These are phyloP conservation scores for Hypoxylon sp. DNA, from an alignment of 2,329 filamentous ascomycete genomes.

Conservation along the genomic window DNA sequence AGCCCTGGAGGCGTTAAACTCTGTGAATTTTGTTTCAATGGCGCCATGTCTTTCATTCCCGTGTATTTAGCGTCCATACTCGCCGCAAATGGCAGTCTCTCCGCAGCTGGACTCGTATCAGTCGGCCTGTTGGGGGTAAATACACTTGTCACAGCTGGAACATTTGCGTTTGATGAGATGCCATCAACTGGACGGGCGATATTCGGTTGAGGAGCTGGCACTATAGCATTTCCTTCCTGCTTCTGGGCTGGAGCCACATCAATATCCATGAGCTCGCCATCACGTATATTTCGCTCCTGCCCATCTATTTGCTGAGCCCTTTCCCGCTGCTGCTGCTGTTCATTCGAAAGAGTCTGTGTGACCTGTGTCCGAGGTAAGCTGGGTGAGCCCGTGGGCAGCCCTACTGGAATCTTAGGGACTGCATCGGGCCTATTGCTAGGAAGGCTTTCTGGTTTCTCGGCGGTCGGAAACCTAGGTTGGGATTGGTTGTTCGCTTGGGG, in stretches of 20 bases:
- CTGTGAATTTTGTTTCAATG: conserved; percentile 45
- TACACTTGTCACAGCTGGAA: conserved; percentile 81
- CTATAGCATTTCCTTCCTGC: conserved; percentile 48
- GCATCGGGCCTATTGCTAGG: conserved; percentile 23
- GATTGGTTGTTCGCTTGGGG: conserved; percentile 25
- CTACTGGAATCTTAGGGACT: conserved; percentile 6
- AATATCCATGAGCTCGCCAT: conserved; percentile 37
- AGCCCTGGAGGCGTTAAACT: conserved; percentile 33
- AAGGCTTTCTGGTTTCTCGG: conserved; percentile 11
- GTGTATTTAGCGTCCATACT: conserved; percentile 56
- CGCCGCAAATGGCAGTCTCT: conserved; percentile 70
- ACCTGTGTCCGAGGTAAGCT: conserved; percentile 15
- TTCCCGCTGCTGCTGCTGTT: conserved; percentile 22
- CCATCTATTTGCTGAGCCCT: conserved; percentile 14
- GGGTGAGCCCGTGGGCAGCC: conserved; percentile 7
- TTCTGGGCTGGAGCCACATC: conserved; percentile 29
- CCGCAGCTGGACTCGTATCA: conserved; percentile 81
- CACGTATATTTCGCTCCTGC: conserved; percentile 10
- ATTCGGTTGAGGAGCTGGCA: conserved; percentile 56
- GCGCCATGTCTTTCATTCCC: conserved; percentile 50
- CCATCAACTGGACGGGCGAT: conserved; percentile 59
- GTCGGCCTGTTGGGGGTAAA: conserved; percentile 77
- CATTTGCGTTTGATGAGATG: conserved; percentile 74
- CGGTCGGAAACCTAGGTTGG: conserved; percentile 17
- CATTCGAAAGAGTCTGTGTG: conserved; percentile 19